Conservation (phyloP, 129 eudicot genomes). For the Lonicera japonica region DNA sequence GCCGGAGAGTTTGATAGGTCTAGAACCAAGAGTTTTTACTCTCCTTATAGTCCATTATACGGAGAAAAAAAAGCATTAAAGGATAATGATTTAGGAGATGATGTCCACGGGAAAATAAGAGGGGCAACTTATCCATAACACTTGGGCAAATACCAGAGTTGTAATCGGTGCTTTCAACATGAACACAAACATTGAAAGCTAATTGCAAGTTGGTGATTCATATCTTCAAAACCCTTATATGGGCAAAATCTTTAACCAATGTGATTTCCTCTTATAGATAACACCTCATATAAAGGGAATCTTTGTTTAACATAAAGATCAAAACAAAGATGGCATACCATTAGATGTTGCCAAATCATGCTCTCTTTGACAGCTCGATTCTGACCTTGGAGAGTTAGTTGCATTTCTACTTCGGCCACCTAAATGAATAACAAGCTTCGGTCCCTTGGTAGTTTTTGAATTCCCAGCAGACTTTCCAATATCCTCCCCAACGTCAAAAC, state of each 20-base stretch:
- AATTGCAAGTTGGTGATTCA: not conserved
- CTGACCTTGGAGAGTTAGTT: constrained; percentile 61
- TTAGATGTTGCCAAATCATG: constrained; percentile 42
- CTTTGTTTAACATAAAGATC: not conserved
- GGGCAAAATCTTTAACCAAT: no score
- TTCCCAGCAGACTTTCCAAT: constrained; percentile 32
- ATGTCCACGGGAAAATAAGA: not conserved
- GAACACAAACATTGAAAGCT: not conserved
- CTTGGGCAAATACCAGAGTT: not conserved
- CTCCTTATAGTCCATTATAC: no score
- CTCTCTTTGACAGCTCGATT: constrained; percentile 51
- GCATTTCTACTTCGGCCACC: constrained; percentile 59
- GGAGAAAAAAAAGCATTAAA: not conserved
- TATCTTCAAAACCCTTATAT: not conserved
- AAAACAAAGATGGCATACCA: constrained; percentile 34
- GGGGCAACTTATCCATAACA: not conserved
- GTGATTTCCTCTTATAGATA: no score
- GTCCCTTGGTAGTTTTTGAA: constrained; percentile 53
- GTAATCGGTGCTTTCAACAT: no score
- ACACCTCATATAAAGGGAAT: not conserved
- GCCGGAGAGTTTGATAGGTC: no score
- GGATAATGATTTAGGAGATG: not conserved
- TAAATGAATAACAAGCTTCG: constrained; percentile 88
- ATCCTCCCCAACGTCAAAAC: constrained; percentile 26
- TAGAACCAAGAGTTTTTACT: no score